Evolutionary conservation across 78 protist species (phyloP), one percentile per base, ranked within the genome.

Genomic region (Polysphondylium violaceum): DNA sequence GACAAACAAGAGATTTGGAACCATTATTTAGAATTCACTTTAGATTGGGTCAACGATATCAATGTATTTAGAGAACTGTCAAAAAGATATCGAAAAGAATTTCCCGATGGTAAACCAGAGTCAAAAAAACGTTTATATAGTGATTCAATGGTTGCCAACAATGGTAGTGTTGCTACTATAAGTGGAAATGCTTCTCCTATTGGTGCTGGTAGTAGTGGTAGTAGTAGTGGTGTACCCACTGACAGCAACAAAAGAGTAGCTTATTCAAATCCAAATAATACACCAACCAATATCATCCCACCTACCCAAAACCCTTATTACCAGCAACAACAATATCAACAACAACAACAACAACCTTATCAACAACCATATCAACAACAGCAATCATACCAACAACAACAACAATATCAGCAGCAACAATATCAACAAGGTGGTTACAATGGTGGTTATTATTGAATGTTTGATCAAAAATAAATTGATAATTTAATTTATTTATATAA

Each of bases 241-340:
- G n/a, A n/a, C n/a, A n/a, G n/a, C n/a, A n/a, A n/a, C n/a, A 60
- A 60, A 60, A 60, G 68, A 31, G 35, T 60, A 31, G 68, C 68
- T 31, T 60, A 60, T 31, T 60, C 68, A 7, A 40, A 31, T 31
- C 68, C 68, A 11, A 60, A 60, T 29, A 60, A 9, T 60, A 50
- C 56, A 2, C 1, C 56, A 50, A 50, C 56, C n/a, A n/a, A n/a
- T n/a, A n/a, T n/a, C n/a, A n/a, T n/a, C n/a, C n/a, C n/a, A n/a
- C n/a, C n/a, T n/a, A n/a, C n/a, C n/a, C n/a, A n/a, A n/a, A n/a
- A n/a, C n/a, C n/a, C n/a, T n/a, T n/a, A n/a, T n/a, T n/a, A n/a
- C n/a, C n/a, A n/a, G n/a, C n/a, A n/a, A n/a, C n/a, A n/a, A n/a
- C n/a, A n/a, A n/a, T n/a, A n/a, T n/a, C n/a, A n/a, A n/a, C n/a